phyloP scores from a whole-genome alignment of 257 asterid genomes.

The Solanum pimpinellifolium region DNA sequence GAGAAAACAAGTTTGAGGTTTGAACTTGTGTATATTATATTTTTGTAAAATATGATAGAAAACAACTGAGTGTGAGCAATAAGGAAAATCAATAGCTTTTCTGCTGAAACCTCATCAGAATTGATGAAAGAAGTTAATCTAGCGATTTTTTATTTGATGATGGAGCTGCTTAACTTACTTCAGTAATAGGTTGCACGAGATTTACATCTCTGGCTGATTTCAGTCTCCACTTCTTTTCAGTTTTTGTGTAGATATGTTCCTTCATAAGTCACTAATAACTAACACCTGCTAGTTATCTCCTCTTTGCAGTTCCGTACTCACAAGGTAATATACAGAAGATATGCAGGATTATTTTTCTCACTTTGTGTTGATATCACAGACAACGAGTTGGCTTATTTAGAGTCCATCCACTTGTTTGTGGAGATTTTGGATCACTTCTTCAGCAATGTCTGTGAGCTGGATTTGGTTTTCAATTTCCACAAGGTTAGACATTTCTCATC shows the following conservation, averaged over 20 bases:
- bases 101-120: neutral
- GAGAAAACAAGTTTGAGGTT: neutral
- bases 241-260: neutral
- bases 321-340: constrained; percentile 93
- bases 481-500: constrained; percentile 43
- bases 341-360: constrained; percentile 94
- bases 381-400: constrained; percentile 83
- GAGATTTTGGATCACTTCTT: constrained; percentile 95
- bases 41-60: neutral
- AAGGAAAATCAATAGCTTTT: neutral
- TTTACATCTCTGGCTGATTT: neutral
- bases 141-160: neutral
- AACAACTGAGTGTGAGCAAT: neutral
- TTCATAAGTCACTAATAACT: neutral
- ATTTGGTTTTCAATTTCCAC: constrained; percentile 91
- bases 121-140: neutral
- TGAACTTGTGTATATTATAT: neutral
- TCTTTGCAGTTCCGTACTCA: constrained; percentile 78
- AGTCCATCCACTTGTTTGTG: constrained; percentile 90
- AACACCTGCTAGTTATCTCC: neutral
- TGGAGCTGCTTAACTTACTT: neutral
- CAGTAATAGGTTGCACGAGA: neutral
- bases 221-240: neutral
- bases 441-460: constrained; percentile 97
- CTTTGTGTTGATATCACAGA: constrained; percentile 94